A percentile compares a stretch with the other conserved stretches of the same genome.
These are phyloP conservation scores for Coemansia sp. DNA, from an alignment of 192 early-diverging fungal species.

Conservation along the genomic window DNA sequence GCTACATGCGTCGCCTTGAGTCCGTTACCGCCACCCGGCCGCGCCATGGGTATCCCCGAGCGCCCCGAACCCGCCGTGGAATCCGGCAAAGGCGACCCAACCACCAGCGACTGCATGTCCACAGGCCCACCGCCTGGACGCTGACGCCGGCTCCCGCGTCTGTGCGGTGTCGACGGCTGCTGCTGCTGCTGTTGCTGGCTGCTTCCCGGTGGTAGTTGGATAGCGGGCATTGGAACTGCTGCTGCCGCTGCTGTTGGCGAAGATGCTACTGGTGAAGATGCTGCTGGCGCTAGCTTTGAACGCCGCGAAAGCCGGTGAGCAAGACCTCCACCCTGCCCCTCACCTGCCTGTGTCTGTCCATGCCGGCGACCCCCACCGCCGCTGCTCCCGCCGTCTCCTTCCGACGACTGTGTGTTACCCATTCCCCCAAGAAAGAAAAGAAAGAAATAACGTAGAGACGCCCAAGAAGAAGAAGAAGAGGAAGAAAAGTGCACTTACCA, in stretches of 20 bases:
- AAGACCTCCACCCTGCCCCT: constrained; percentile 14
- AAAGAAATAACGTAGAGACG: neutral
- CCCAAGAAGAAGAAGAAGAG: neutral
- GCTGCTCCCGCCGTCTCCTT: constrained; percentile 26
- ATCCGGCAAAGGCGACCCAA: constrained; percentile 47
- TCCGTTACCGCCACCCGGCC: constrained; percentile 1
- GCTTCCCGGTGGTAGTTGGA: constrained; percentile 6
- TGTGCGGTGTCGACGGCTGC: neutral
- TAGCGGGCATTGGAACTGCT: constrained; percentile 15
- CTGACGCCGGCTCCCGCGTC: constrained; percentile 1
- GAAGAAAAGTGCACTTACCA: too few relatives aligned
- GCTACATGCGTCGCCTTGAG: constrained; percentile 12
- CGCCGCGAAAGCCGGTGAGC: constrained; percentile 37
- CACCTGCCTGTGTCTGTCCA: too few relatives aligned
- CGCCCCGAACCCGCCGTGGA: constrained; percentile 2
- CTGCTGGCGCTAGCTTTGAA: too few relatives aligned
- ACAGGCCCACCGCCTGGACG: constrained; percentile 32
- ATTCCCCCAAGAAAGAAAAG: constrained; percentile 4
- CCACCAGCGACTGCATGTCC: constrained; percentile 43
- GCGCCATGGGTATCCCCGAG: constrained; percentile 1
- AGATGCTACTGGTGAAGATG: too few relatives aligned
- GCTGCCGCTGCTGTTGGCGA: constrained; percentile 25
- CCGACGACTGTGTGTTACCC: constrained; percentile 47
- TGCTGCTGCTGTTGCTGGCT: constrained; percentile 1
- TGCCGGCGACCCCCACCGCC: constrained; percentile 24